Base-by-base conservation (phyloP, 1,284 basidiomycete species). In the Phlebopus sp. region DNA sequence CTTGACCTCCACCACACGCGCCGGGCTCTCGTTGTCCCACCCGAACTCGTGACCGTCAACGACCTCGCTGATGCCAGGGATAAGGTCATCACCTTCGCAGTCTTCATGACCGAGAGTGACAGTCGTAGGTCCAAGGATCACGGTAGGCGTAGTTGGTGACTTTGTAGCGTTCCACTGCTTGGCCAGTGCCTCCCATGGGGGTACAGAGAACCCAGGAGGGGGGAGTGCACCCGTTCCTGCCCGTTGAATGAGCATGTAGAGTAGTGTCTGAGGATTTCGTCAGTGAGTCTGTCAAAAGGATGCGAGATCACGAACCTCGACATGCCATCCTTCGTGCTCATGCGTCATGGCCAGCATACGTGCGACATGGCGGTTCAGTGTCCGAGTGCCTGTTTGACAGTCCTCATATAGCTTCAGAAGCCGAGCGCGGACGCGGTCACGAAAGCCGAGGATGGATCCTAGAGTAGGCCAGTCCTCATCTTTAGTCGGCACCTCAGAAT, bases 11-110 rank as follows among this genome's bases (percentile, higher is more conserved):
- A 85, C 77, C 1, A 58, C 58, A 6, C 86, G 74, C 38, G 60
- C 53, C 0, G 93, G 92, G 55, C 81, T 80, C 72, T 97, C 94
- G 62, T 92, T 94, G 68, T 97, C 95, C 95, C 94, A 97, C 1
- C 92, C 94, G 59, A 92, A 93, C 37, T 79, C 79, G 59, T 90
- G 88, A 11, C 69, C 68, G 0, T 74, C 64, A 35, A 77, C 56
- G 40, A 60, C 49, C 18, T 51, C 40, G n/a, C 59, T 54, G 23
- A 59, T 36, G 7, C 59, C 65, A 2, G 69, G 63, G 1, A 60
- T 53, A 37, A 73, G 66, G 61, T 96, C 92, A 36, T 86, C 78
- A 0, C 69, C 76, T 63, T 97, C 94, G 13, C 76, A 75, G 66
- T 97, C 95, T 55, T 92, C 75, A 59, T 94, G 92, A 0, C 94